Evolutionary conservation across 2,329 filamentous ascomycete species (phyloP).

Genomic region (Trichoderma harzianum): DNA sequence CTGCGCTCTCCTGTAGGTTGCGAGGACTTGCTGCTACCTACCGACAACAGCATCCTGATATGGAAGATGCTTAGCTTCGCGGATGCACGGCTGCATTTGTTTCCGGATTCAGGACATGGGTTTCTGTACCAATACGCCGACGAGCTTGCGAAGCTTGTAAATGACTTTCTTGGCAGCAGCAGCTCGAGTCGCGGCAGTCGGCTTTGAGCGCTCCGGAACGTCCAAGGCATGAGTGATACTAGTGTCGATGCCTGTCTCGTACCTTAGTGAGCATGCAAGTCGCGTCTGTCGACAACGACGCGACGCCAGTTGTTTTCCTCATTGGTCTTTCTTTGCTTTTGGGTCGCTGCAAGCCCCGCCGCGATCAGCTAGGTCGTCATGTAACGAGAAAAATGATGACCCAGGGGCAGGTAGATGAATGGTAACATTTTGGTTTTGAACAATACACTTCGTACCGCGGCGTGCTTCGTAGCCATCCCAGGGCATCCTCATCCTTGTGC

Average conservation of each 20-base stretch:
- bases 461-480: not conserved
- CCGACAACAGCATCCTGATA: slow-evolving; percentile 37
- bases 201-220: slow-evolving; percentile 4
- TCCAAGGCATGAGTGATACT: not conserved
- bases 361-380: slow-evolving; percentile 12
- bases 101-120: slow-evolving; percentile 36
- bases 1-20: slow-evolving; percentile 25
- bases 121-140: slow-evolving; percentile 36
- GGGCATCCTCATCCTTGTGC: not conserved
- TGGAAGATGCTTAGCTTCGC: slow-evolving; percentile 34
- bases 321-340: slow-evolving; percentile 13
- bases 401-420: slow-evolving; percentile 6
- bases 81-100: slow-evolving; percentile 33
- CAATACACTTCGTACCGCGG: not conserved
- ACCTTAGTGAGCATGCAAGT: slow-evolving; percentile 13
- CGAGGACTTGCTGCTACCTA: slow-evolving; percentile 35
- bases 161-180: slow-evolving; percentile 29
- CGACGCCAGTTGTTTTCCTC: slow-evolving; percentile 13
- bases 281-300: slow-evolving; percentile 11
- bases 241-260: slow-evolving; percentile 2
- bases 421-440: slow-evolving; percentile 1
- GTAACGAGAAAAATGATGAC: slow-evolving; percentile 5
- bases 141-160: slow-evolving; percentile 32
- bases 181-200: slow-evolving; percentile 12
- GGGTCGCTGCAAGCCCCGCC: slow-evolving; percentile 10